Evolutionary conservation across 305 asterid species (phyloP).

Genomic region (Fraxinus latifolia): DNA sequence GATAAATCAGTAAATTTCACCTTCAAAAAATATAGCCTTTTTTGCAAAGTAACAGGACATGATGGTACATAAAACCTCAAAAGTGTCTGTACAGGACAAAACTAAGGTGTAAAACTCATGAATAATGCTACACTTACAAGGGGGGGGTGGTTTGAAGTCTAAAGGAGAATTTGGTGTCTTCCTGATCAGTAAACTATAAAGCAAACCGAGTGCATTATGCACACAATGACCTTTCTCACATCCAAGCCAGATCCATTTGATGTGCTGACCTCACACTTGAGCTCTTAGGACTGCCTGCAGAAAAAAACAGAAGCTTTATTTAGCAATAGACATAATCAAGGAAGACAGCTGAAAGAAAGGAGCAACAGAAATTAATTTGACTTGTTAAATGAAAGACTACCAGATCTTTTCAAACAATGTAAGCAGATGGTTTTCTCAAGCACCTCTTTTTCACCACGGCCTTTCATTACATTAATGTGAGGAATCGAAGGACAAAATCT

Average conservation of each 20-base stretch:
- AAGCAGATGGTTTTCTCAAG: background rate
- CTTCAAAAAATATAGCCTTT: background rate
- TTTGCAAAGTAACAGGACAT: background rate
- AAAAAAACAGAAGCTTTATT: background rate
- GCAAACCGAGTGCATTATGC: background rate
- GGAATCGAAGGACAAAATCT: background rate
- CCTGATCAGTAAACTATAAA: background rate
- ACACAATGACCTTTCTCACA: background rate
- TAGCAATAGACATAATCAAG: background rate
- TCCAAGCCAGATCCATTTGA: background rate
- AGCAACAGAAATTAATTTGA: background rate
- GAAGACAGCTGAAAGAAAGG: background rate
- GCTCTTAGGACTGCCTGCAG: background rate
- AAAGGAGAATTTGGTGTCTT: background rate
- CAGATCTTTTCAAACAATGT: background rate
- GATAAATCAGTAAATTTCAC: background rate
- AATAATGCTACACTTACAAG: no score
- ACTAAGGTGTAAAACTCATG: background rate
- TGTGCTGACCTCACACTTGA: background rate
- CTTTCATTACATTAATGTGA: no score
- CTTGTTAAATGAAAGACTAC: background rate
- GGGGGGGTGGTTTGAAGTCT: background rate
- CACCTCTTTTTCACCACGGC: background rate
- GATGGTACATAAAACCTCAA: background rate
- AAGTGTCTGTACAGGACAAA: background rate